Evolutionary conservation across 2,329 filamentous ascomycete species (phyloP).

Genomic region (Blumeria hordei): DNA sequence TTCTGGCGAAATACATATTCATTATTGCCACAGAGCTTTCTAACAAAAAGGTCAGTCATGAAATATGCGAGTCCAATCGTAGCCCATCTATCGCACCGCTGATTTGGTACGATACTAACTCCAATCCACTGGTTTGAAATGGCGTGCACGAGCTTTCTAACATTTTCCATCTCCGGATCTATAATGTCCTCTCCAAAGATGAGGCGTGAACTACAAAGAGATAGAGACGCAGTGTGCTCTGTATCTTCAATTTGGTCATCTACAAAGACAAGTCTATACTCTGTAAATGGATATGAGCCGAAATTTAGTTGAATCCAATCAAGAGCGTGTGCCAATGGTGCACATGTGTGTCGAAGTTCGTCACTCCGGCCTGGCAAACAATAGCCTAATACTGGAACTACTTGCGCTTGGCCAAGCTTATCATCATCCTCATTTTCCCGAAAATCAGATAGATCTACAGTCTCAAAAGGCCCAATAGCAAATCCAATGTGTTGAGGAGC

Average conservation of each 20-base stretch:
- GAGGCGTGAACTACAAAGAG: constrained; percentile 66
- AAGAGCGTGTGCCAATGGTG: constrained; percentile 64
- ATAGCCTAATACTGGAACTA: constrained; percentile 73
- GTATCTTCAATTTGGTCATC: constrained; percentile 66
- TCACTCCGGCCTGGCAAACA: constrained; percentile 64
- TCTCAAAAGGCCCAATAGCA: constrained; percentile 82
- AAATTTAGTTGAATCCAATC: constrained; percentile 79
- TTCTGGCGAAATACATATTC: constrained; percentile 85
- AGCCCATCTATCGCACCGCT: constrained; percentile 64
- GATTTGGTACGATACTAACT: constrained; percentile 70
- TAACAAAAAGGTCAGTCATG: constrained; percentile 87
- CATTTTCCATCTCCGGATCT: constrained; percentile 63
- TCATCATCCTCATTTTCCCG: constrained; percentile 81
- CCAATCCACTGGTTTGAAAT: constrained; percentile 87
- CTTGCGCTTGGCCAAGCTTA: constrained; percentile 56
- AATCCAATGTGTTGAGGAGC: constrained; percentile 82
- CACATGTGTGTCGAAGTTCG: constrained; percentile 69
- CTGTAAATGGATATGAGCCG: constrained; percentile 73
- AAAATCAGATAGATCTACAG: constrained; percentile 71
- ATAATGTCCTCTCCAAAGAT: constrained; percentile 69
- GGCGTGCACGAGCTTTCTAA: constrained; percentile 57
- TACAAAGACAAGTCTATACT: constrained; percentile 83
- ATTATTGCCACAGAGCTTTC: constrained; percentile 76
- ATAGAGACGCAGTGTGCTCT: constrained; percentile 55
- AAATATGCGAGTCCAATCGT: constrained; percentile 78